Conservation (phyloP, 2,329 filamentous ascomycete genomes). For the Xylariales sp. region DNA sequence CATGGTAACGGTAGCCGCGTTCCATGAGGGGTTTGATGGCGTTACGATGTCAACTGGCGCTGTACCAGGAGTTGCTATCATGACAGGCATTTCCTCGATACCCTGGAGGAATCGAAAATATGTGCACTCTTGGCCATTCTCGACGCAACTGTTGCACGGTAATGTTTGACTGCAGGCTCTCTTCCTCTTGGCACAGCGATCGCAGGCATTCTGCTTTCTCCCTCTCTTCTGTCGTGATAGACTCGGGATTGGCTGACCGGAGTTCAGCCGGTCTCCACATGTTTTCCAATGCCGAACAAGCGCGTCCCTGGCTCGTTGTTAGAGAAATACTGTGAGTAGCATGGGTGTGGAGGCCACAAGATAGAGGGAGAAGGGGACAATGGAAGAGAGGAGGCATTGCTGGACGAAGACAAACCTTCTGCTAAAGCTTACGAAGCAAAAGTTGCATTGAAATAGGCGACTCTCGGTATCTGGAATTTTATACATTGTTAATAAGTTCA, state of each 20-base stretch:
- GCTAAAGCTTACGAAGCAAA: background rate
- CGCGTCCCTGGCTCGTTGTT: constrained; percentile 1
- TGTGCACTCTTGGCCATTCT: background rate
- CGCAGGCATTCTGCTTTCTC: constrained; percentile 2
- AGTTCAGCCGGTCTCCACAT: background rate
- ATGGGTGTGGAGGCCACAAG: no score
- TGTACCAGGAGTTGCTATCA: no score
- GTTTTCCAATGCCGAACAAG: background rate
- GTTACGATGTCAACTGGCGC: no score
- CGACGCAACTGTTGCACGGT: background rate
- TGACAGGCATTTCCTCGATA: no score
- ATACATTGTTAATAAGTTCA: no score
- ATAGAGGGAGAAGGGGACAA: no score
- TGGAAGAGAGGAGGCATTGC: no score
- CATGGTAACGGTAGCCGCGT: no score
- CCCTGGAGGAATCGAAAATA: background rate
- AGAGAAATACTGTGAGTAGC: no score
- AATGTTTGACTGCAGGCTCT: constrained; percentile 1
- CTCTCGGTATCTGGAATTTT: background rate
- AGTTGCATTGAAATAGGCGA: constrained; percentile 1
- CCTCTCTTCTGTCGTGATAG: background rate
- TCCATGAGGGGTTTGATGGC: no score
- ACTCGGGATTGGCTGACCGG: constrained; percentile 1
- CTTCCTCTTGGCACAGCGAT: constrained; percentile 2
- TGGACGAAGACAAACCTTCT: background rate